These are phyloP conservation scores for Penicillium nordicum DNA, from an alignment of 2,329 filamentous ascomycete species.

Conservation along the genomic window DNA sequence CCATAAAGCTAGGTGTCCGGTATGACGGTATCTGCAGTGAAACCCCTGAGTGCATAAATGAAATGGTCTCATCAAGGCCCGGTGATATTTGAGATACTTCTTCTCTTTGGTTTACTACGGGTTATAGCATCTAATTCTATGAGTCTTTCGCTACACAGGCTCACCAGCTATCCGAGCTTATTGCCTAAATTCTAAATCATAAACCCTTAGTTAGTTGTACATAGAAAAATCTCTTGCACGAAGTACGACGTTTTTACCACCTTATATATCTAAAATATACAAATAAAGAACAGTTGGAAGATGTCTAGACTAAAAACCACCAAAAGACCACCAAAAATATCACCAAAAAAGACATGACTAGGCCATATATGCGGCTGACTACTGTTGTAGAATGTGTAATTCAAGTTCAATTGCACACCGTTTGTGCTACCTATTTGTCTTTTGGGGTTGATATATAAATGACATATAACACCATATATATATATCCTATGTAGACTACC, in stretches of 20 bases:
- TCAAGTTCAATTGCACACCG: neutral
- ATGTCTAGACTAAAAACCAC: too few species aligned
- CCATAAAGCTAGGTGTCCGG: neutral
- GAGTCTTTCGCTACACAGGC: neutral
- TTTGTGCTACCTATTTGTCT: neutral
- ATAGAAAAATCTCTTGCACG: too few species aligned
- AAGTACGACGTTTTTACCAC: too few species aligned
- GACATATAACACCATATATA: neutral
- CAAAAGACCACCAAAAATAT: too few species aligned
- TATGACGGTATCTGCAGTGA: neutral
- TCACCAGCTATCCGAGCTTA: neutral
- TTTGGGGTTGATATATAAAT: neutral
- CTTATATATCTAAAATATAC: too few species aligned
- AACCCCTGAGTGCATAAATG: neutral
- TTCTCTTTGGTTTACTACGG: neutral
- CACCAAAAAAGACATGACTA: too few species aligned
- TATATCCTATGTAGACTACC: neutral
- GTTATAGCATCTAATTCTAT: neutral
- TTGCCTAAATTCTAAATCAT: too few species aligned
- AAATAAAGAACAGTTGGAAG: too few species aligned
- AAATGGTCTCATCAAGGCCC: neutral
- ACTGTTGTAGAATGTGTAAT: neutral
- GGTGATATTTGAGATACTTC: neutral
- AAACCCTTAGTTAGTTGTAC: too few species aligned
- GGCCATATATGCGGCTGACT: too few species aligned